phyloP scores from a whole-genome alignment of 2,329 filamentous ascomycete species.

The Aotearoamyces nothofagi region DNA sequence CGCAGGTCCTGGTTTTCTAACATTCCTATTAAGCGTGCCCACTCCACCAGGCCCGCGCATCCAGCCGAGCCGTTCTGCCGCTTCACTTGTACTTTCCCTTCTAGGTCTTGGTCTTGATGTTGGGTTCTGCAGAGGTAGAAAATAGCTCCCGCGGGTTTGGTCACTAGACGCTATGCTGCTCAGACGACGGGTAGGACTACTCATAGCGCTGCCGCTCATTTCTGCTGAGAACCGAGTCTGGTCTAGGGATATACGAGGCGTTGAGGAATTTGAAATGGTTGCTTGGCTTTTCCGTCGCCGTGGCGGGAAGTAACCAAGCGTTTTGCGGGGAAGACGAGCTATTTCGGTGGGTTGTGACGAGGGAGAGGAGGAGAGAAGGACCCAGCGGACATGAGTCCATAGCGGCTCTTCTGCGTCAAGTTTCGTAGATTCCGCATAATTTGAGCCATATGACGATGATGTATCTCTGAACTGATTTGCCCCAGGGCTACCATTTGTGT shows the following conservation, averaged over 20 bases:
- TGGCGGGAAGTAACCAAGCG: slow-evolving; percentile 84
- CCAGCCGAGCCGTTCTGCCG: slow-evolving; percentile 35
- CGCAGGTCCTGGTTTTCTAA: slow-evolving; percentile 65
- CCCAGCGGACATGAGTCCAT: slow-evolving; percentile 86
- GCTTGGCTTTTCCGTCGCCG: slow-evolving; percentile 57
- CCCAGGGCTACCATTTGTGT: slow-evolving; percentile 12
- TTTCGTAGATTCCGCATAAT: slow-evolving; percentile 12
- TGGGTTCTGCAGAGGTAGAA: slow-evolving; percentile 13
- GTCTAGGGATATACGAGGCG: slow-evolving; percentile 29
- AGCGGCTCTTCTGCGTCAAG: slow-evolving; percentile 42
- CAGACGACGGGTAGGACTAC: slow-evolving; percentile 10
- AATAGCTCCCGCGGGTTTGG: slow-evolving; percentile 13
- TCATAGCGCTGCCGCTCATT: slow-evolving; percentile 9
- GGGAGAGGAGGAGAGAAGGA: slow-evolving; percentile 56
- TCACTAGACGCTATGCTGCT: slow-evolving; percentile 9
- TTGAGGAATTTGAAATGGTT: slow-evolving; percentile 52
- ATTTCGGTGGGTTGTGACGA: slow-evolving; percentile 62
- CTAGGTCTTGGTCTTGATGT: slow-evolving; percentile 11
- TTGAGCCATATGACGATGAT: slow-evolving; percentile 10
- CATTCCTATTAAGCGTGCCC: slow-evolving; percentile 59
- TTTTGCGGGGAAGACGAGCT: slow-evolving; percentile 63
- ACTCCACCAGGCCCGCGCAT: slow-evolving; percentile 80
- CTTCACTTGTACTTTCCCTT: slow-evolving; percentile 19
- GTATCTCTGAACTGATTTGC: slow-evolving; percentile 16
- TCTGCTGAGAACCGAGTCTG: slow-evolving; percentile 9